These are phyloP conservation scores for Tolypocladium tropicale DNA, from an alignment of 2,329 filamentous ascomycete species.

Conservation along the genomic window DNA sequence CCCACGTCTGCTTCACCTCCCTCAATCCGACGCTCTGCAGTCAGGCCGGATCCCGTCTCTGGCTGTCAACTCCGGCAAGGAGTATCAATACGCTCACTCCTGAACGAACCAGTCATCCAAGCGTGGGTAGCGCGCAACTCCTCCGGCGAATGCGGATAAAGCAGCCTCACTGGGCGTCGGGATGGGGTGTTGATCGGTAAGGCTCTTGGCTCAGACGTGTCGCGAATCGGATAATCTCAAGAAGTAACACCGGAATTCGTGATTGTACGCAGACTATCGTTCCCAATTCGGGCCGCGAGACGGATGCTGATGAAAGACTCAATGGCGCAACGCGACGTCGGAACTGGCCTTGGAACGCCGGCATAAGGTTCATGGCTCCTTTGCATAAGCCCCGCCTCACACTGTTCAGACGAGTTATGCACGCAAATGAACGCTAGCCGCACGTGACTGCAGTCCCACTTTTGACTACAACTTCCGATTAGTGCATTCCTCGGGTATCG, in stretches of 20 bases:
- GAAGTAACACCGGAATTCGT: neutral
- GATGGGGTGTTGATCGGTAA: neutral
- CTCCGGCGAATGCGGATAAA: neutral
- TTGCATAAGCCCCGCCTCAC: neutral
- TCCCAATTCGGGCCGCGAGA: neutral
- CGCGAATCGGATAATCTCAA: neutral
- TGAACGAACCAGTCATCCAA: neutral
- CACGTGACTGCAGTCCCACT: neutral
- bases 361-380: neutral
- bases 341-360: neutral
- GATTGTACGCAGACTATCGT: neutral
- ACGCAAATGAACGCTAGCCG: neutral
- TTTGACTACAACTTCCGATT: neutral
- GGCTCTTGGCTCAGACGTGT: neutral
- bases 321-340: neutral
- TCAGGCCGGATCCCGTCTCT: neutral
- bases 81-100: neutral
- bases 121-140: neutral
- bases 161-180: neutral
- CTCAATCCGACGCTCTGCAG: neutral
- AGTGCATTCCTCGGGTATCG: neutral
- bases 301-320: neutral
- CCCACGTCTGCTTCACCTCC: neutral
- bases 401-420: neutral
- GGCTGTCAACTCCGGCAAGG: neutral